Evolutionary conservation across 306 rosid species (phyloP), one percentile per base, ranked within the genome.

Genomic region (Sphenostylis stenocarpa): DNA sequence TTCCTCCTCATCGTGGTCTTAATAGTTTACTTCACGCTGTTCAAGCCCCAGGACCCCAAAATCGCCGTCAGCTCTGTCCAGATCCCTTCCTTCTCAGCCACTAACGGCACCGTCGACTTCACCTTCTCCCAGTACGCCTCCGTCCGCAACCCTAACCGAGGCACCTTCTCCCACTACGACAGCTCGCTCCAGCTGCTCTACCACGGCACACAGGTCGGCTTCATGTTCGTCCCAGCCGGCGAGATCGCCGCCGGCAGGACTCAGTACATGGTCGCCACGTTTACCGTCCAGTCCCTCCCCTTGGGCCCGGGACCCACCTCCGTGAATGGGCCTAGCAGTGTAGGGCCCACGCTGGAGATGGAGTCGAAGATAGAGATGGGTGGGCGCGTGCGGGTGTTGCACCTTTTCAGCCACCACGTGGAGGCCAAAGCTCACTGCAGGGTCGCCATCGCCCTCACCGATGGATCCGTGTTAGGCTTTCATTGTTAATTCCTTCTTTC

Each of bases 191-290:
- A 91, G 91, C 93, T 95, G 57, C 76, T 95, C 85, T 89, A 84
- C 83, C 75, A 87, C 56, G 97, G 98, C 9, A 74, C 4, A 3
- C 96, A 85, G 64, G 85, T 95, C 77, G 98, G 98, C 0, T 95
- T 95, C 89, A 80, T 95, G 96, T 95, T 95, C 81, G 91, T 95
- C 2, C 98, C 98, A 31, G 97, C 98, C 75, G 97, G 92, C 2
- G 77, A 79, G 75, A 87, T 95, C 84, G 90, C 82, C 39, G 80
- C 97, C 17, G 88, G 89, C 0, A 82, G 75, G 48, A 95, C 97
- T 20, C 84, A 90, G 77, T 83, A 73, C 86, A 85, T 95, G 91
- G 92, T 92, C 0, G 98, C 97, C 20, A 92, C 95, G 0, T 90
- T 95, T 57, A 73, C 92, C 24, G 97, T 92, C 0, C 83, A 86